phyloP scores from a whole-genome alignment of 495 filamentous ascomycete species.

The Penicillium antarcticum region DNA sequence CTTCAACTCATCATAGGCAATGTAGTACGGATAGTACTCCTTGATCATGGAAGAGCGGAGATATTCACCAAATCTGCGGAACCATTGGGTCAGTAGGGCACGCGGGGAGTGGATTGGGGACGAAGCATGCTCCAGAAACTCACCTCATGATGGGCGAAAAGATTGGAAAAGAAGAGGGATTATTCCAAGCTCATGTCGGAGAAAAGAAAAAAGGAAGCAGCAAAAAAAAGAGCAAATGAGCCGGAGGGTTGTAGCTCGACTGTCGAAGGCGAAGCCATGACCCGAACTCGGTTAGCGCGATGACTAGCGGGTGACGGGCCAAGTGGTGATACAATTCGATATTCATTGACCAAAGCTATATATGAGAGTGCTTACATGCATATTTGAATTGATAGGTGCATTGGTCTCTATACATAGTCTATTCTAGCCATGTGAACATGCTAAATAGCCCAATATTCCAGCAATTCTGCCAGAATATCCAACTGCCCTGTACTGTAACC shows the following conservation, averaged over 20 bases:
- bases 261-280: conserved; percentile 15
- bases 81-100: conserved; percentile 22
- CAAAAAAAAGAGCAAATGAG: background rate
- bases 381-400: too few relatives aligned
- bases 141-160: conserved; percentile 28
- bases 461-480: too few relatives aligned
- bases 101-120: background rate
- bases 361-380: too few relatives aligned
- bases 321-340: background rate
- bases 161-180: background rate
- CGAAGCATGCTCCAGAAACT: background rate
- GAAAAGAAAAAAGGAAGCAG: conserved; percentile 1
- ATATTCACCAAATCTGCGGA: conserved; percentile 91
- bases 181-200: conserved; percentile 19
- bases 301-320: conserved; percentile 12
- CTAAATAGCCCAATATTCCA: too few relatives aligned
- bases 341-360: too few relatives aligned
- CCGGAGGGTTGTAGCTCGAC: conserved; percentile 14
- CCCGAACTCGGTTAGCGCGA: conserved; percentile 6
- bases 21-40: conserved; percentile 96
- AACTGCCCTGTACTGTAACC: background rate
- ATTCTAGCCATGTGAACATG: too few relatives aligned
- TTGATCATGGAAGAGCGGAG: conserved; percentile 88
- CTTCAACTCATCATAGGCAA: conserved; percentile 94
- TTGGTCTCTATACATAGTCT: background rate